phyloP scores from a whole-genome alignment of 306 rosid species.

The Cyclanthera cordifolia region DNA sequence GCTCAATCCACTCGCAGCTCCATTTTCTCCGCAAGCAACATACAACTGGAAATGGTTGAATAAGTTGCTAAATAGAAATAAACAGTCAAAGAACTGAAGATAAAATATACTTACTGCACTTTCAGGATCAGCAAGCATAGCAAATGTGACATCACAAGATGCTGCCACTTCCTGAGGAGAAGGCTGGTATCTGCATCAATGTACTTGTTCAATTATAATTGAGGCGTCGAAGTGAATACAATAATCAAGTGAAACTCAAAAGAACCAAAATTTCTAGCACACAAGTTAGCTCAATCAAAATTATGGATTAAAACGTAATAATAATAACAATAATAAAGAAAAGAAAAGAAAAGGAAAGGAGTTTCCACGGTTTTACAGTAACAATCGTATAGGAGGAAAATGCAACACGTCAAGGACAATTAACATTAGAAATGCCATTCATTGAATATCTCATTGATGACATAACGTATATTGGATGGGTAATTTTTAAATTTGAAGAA shows the following conservation, averaged over 20 bases:
- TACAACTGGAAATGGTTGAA: constrained; percentile 38
- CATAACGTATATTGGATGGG: no score
- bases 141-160: constrained; percentile 86
- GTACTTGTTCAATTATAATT: background rate
- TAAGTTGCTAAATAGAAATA: constrained; percentile 12
- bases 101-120: constrained; percentile 75
- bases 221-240: background rate
- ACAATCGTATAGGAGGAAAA: background rate
- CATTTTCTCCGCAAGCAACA: constrained; percentile 77
- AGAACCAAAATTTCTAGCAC: background rate
- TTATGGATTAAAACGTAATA: background rate
- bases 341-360: background rate
- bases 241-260: background rate
- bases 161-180: constrained; percentile 84
- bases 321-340: background rate
- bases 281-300: background rate
- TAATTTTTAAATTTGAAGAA: no score
- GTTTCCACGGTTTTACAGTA: background rate
- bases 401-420: background rate
- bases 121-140: constrained; percentile 96
- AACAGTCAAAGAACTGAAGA: constrained; percentile 1
- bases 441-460: background rate
- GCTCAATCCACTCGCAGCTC: constrained; percentile 70
- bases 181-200: constrained; percentile 51
- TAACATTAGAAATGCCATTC: background rate